Evolutionary conservation across 768 basidiomycete species (phyloP), one percentile per base, ranked within the genome.

Genomic region (Termitomyces sp.): DNA sequence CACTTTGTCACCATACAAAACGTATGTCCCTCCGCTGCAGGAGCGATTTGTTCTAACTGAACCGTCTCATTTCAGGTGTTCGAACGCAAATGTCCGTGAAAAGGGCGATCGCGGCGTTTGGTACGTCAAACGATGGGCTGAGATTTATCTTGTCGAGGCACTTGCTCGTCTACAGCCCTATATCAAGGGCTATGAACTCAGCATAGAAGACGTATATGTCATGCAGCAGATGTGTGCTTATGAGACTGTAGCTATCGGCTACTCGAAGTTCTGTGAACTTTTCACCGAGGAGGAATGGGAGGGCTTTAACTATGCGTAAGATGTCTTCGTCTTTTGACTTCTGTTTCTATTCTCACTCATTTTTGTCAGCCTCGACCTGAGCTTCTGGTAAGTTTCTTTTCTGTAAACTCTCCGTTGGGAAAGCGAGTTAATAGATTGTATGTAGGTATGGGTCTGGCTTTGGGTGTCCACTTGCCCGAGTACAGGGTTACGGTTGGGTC

Each of bases 251-350:
- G 91, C 93, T 0, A 80, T 96, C 11, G 94, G 93, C 9, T 96
- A 93, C 70, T 94, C 92, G 15, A 88, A 87, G 64, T 98, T 96
- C 75, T 98, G 94, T 65, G 86, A 87, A 59, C 77, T 97, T 3
- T 98, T 98, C 73, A 94, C 92, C 0, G 82, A 89, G 67, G 86
- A 92, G 48, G 95, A 97, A 73, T 98, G 94, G 95, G 88, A 91
- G 70, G 93, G 93, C 0, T 96, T 94, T 71, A 84, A 92, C 71
- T 96, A 97, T 63, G 81, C 89, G 57, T 59, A 34, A 59, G 88
- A 76, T 31, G 8, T 17, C 46, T 14, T 25, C 34, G 57, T 53
- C 55, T 36, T 29, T 25, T 58, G 15, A 50, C 7, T 25, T 50
- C 48, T 14, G 32, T 32, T 45, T 17, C 5, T 14, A 11, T 49